phyloP scores from a whole-genome alignment of 331 rosid species.

The Quercus tomentella region DNA sequence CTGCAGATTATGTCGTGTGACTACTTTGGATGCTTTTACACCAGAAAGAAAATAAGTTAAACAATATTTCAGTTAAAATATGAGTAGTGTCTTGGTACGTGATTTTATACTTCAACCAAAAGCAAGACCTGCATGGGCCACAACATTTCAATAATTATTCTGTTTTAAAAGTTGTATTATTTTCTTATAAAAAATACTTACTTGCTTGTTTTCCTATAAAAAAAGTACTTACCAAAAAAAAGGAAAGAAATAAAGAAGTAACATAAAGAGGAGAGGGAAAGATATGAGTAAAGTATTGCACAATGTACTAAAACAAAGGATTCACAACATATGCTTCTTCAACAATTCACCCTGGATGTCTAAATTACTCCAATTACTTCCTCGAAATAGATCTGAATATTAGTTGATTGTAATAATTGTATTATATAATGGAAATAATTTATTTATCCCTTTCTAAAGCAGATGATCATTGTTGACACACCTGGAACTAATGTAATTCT shows the following conservation, averaged over 20 bases:
- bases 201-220: too few relatives aligned
- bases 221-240: too few relatives aligned
- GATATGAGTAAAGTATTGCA: neutral
- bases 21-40: too few relatives aligned
- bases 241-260: too few relatives aligned
- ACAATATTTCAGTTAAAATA: neutral
- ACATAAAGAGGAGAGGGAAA: neutral
- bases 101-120: neutral
- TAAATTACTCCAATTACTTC: neutral
- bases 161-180: too few relatives aligned
- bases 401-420: slow-evolving; percentile 2
- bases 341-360: neutral
- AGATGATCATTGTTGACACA: slow-evolving; percentile 93
- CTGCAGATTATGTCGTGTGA: too few relatives aligned
- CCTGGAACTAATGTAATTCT: slow-evolving; percentile 99
- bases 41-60: too few relatives aligned
- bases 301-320: neutral
- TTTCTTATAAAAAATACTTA: too few relatives aligned
- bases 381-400: neutral
- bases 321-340: neutral
- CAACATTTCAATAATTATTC: too few relatives aligned
- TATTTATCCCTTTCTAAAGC: slow-evolving; percentile 25
- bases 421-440: neutral
- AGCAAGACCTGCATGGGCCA: too few relatives aligned
- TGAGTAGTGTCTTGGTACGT: neutral